Evolutionary conservation across 192 early-diverging fungal species (phyloP).

Genomic region (Coemansia sp.): DNA sequence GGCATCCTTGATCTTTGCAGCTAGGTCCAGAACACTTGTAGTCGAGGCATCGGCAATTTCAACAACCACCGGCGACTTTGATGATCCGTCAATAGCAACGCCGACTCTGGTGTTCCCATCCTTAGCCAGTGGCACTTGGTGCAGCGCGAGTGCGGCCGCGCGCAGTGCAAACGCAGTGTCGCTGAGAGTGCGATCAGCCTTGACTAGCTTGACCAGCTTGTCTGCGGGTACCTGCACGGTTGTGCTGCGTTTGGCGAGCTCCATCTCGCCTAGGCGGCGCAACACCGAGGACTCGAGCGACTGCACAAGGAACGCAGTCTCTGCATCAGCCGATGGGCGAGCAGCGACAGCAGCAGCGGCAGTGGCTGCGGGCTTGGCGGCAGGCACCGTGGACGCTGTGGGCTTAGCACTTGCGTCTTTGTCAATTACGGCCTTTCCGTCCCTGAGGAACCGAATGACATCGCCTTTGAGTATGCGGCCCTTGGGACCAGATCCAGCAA

Average conservation of each 20-base stretch:
- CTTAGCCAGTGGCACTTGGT: slow-evolving; percentile 48
- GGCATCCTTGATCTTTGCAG: slow-evolving; percentile 26
- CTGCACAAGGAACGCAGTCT: slow-evolving; percentile 46
- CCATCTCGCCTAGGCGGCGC: slow-evolving; percentile 39
- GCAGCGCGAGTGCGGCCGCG: slow-evolving; percentile 44
- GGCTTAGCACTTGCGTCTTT: slow-evolving; percentile 11
- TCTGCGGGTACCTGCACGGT: slow-evolving; percentile 42
- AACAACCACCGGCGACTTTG: slow-evolving; percentile 22
- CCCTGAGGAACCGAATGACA: slow-evolving; percentile 64
- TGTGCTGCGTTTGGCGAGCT: slow-evolving; percentile 42
- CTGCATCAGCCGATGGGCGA: slow-evolving; percentile 19
- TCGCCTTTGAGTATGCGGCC: slow-evolving; percentile 80
- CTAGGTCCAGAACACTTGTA: slow-evolving; percentile 30
- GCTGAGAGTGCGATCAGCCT: slow-evolving; percentile 23
- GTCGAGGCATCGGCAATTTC: slow-evolving; percentile 36
- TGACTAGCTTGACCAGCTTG: slow-evolving; percentile 25
- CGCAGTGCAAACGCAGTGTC: slow-evolving; percentile 32
- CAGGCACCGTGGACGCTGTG: not conserved
- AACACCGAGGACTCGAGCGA: slow-evolving; percentile 47
- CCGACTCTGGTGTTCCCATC: slow-evolving; percentile 62
- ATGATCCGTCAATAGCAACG: slow-evolving; percentile 61
- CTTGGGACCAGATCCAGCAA: slow-evolving; percentile 63
- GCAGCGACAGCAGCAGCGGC: not conserved
- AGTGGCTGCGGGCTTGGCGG: not conserved
- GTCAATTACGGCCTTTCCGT: slow-evolving; percentile 58